phyloP scores from a whole-genome alignment of 1,139 yeast species.

The Pichia inconspicua region DNA sequence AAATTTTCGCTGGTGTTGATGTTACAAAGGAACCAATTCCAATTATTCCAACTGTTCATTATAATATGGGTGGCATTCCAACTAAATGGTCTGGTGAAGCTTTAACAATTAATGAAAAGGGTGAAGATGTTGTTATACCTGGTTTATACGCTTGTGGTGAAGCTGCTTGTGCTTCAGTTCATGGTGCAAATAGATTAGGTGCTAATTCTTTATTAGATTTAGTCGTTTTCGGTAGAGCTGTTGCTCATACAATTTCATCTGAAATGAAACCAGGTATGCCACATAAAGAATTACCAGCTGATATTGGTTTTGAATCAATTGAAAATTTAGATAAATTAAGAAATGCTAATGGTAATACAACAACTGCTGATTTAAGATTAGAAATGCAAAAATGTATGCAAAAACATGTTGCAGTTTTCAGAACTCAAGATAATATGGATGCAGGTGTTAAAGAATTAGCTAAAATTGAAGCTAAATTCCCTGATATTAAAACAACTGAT shows the following conservation, averaged over 20 bases:
- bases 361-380: slow-evolving; percentile 84
- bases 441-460: slow-evolving; percentile 80
- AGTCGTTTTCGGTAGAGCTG: slow-evolving; percentile 98
- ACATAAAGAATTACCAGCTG: slow-evolving; percentile 70
- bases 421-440: slow-evolving; percentile 87
- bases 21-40: slow-evolving; percentile 99
- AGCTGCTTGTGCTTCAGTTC: slow-evolving; percentile 98
- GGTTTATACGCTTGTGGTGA: slow-evolving; percentile 98
- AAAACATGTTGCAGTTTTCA: slow-evolving; percentile 93
- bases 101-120: slow-evolving; percentile 72
- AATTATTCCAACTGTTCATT: slow-evolving; percentile 95
- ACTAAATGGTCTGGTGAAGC: slow-evolving; percentile 97
- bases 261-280: slow-evolving; percentile 84
- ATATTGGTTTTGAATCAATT: slow-evolving; percentile 82
- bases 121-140: slow-evolving; percentile 86
- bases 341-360: slow-evolving; percentile 70
- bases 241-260: slow-evolving; percentile 83
- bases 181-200: slow-evolving; percentile 98
- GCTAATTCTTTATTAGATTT: slow-evolving; percentile 97
- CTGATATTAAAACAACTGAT: slow-evolving; percentile 77
- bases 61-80: slow-evolving; percentile 99
- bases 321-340: slow-evolving; percentile 85
- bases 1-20: slow-evolving; percentile 98
- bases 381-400: slow-evolving; percentile 97
- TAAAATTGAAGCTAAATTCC: slow-evolving; percentile 66